A percentile compares a stretch with the other conserved stretches of the same genome.
phyloP scores from a whole-genome alignment of 768 basidiomycete genomes.

The Albatrellus ellisii region DNA sequence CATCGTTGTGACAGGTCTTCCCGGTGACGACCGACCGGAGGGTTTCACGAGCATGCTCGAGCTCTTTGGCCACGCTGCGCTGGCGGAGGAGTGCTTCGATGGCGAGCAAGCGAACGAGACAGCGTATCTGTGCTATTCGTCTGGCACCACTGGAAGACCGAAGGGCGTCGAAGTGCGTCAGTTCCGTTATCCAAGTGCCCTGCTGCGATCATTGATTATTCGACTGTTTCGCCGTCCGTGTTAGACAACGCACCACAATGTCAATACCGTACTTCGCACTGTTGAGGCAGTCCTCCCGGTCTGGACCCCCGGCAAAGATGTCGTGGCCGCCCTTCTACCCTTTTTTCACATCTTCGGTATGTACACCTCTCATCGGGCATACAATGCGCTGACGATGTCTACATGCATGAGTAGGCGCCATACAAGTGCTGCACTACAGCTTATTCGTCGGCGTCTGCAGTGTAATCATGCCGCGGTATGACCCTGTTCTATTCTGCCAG shows the following conservation, averaged over 20 bases:
- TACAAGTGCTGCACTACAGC: constrained; percentile 51
- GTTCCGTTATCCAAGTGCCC: neutral
- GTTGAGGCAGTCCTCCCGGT: constrained; percentile 30
- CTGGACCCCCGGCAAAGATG: constrained; percentile 29
- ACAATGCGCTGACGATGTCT: constrained; percentile 34
- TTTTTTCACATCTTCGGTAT: constrained; percentile 38
- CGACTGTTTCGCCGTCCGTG: neutral
- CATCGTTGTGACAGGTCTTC: constrained; percentile 38
- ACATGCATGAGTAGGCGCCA: constrained; percentile 43
- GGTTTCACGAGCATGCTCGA: constrained; percentile 27
- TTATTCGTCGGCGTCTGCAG: constrained; percentile 35
- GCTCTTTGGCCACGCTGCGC: constrained; percentile 33
- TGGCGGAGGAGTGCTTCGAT: constrained; percentile 41
- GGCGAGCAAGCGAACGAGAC: constrained; percentile 44
- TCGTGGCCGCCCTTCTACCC: constrained; percentile 52
- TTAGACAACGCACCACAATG: constrained; percentile 56
- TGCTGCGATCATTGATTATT: neutral
- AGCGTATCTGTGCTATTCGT: constrained; percentile 46
- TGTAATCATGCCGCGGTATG: constrained; percentile 55
- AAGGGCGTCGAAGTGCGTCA: constrained; percentile 44
- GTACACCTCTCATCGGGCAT: constrained; percentile 16
- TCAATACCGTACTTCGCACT: constrained; percentile 46
- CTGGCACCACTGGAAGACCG: constrained; percentile 67
- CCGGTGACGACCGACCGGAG: constrained; percentile 1
- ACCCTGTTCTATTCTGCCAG: constrained; percentile 52